Conservation (phyloP, 371 early-diverging fungal species). For the Zychaea mexicana region DNA sequence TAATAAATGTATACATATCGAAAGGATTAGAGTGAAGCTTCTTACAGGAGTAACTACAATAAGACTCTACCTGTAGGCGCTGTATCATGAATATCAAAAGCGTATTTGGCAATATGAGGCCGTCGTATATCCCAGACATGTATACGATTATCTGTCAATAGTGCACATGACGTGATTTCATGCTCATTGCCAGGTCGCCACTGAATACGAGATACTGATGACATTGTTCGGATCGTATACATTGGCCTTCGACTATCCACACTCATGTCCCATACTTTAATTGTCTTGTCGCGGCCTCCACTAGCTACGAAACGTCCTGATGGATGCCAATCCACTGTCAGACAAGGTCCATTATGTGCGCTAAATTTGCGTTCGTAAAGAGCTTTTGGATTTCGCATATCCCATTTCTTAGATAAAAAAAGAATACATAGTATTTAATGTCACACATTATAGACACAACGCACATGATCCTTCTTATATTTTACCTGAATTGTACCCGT, state of each 20-base stretch:
- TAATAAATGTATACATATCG: background rate
- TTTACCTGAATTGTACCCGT: constrained; percentile 82
- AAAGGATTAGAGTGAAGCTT: background rate
- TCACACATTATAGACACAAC: too few species aligned
- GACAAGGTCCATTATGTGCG: constrained; percentile 79
- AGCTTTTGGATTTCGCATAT: constrained; percentile 67
- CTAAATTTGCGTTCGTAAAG: constrained; percentile 70
- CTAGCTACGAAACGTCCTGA: constrained; percentile 77
- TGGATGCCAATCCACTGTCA: constrained; percentile 85
- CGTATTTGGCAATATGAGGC: constrained; percentile 72
- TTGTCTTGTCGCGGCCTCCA: constrained; percentile 83
- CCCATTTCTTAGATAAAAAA: constrained; percentile 67
- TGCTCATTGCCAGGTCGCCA: constrained; percentile 79
- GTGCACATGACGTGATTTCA: constrained; percentile 77
- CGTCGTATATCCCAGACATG: constrained; percentile 79
- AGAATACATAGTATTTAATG: too few species aligned
- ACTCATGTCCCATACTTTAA: constrained; percentile 89
- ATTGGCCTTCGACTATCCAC: constrained; percentile 66
- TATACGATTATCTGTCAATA: constrained; percentile 68
- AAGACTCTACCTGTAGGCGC: constrained; percentile 65
- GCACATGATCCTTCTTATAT: too few species aligned
- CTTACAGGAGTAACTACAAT: too few species aligned
- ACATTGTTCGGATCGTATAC: constrained; percentile 72
- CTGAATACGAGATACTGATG: constrained; percentile 71
- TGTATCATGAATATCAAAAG: constrained; percentile 74